phyloP scores from a whole-genome alignment of 2,329 filamentous ascomycete species.

The Coccinonectria pachysandricola region DNA sequence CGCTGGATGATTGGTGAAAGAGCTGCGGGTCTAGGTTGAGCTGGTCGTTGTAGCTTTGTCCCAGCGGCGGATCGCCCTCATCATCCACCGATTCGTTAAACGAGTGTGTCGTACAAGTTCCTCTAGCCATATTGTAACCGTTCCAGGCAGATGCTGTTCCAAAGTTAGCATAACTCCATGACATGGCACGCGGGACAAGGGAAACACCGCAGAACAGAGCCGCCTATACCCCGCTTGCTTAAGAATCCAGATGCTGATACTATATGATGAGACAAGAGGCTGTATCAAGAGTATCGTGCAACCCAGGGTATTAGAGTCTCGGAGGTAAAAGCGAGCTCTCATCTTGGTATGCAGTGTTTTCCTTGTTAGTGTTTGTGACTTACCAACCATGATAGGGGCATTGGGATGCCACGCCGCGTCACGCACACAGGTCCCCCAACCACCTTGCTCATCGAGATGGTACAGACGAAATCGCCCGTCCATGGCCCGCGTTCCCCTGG shows the following conservation, averaged over 20 bases:
- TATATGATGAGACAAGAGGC: no score
- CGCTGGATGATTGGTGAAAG: conserved; percentile 13
- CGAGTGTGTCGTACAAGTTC: conserved; percentile 68
- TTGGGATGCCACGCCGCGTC: conserved; percentile 88
- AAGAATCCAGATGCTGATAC: no score
- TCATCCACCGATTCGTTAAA: conserved; percentile 58
- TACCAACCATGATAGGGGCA: conserved; percentile 64
- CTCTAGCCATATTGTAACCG: conserved; percentile 60
- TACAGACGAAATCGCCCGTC: conserved; percentile 46
- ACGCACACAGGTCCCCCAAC: conserved; percentile 70
- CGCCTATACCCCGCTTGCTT: no score
- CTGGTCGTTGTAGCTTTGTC: conserved; percentile 49
- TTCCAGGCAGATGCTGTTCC: conserved; percentile 68
- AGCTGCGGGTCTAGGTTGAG: conserved; percentile 31
- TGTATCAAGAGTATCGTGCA: no score
- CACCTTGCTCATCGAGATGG: conserved; percentile 42
- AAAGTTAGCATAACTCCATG: conserved; percentile 7
- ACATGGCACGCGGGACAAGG: no score
- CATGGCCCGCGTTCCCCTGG: conserved; percentile 48
- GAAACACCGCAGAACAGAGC: no score
- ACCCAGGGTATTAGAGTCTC: no score
- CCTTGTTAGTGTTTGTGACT: conserved; percentile 17
- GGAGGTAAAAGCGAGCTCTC: no score
- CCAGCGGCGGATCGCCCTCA: conserved; percentile 52
- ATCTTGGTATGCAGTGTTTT: no score